These are phyloP conservation scores for Baeospora myosura DNA, from an alignment of 1,284 basidiomycete species.

Conservation along the genomic window DNA sequence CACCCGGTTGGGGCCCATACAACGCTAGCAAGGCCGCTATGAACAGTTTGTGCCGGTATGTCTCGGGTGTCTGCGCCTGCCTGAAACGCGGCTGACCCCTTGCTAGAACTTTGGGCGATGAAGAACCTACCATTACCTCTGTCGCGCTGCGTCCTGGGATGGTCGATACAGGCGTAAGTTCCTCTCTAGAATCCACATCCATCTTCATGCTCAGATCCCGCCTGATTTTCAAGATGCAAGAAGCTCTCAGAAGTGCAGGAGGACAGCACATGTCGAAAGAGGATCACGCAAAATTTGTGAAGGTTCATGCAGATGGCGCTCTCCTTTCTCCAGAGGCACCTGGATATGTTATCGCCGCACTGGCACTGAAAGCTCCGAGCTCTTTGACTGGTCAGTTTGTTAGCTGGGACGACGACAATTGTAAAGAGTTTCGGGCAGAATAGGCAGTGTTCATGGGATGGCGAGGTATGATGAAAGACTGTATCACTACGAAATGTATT, in stretches of 20 bases:
- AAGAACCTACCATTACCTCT: constrained; percentile 68
- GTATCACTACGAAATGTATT: too few species aligned
- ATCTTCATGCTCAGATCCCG: constrained; percentile 4
- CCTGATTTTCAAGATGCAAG: constrained; percentile 59
- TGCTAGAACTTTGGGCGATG: constrained; percentile 69
- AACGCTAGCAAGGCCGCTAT: constrained; percentile 78
- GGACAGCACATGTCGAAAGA: constrained; percentile 41
- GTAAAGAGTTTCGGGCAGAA: too few species aligned
- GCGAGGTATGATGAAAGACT: not conserved
- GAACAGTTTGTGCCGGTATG: constrained; percentile 76
- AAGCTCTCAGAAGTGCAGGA: constrained; percentile 39
- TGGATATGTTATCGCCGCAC: constrained; percentile 68
- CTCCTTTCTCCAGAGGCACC: constrained; percentile 65
- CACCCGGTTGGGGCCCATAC: constrained; percentile 71
- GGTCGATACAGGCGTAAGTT: constrained; percentile 66
- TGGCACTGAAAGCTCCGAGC: constrained; percentile 52
- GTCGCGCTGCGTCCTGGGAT: constrained; percentile 81
- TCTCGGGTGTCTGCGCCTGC: constrained; percentile 26
- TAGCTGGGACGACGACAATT: constrained; percentile 60
- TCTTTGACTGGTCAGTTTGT: constrained; percentile 69
- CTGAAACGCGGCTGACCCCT: not conserved
- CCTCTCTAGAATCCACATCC: constrained; percentile 1
- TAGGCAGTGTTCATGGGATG: not conserved
- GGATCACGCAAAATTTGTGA: constrained; percentile 53
- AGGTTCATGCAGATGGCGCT: constrained; percentile 52